Evolutionary conservation across 2,329 filamentous ascomycete species (phyloP).

Genomic region (Cryphonectria japonica): DNA sequence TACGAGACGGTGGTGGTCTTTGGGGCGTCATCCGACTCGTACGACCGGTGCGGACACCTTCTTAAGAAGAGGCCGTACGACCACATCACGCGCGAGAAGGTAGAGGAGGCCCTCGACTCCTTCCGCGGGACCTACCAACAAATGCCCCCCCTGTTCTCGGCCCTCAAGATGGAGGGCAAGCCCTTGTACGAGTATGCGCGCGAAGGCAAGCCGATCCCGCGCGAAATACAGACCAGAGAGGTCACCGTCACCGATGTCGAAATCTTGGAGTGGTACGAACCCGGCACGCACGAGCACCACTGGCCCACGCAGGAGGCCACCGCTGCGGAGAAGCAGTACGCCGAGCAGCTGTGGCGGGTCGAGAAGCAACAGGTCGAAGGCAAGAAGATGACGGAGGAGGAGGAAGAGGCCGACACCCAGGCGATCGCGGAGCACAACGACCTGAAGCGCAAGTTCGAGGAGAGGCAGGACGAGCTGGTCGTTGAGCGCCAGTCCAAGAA

Average conservation of each 20-base stretch:
- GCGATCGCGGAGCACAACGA: constrained; percentile 60
- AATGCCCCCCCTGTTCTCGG: constrained; percentile 89
- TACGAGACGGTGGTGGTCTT: constrained; percentile 92
- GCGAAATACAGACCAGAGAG: constrained; percentile 79
- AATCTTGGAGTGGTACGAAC: constrained; percentile 82
- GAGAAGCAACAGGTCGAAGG: constrained; percentile 59
- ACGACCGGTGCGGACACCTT: constrained; percentile 85
- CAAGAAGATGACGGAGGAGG: constrained; percentile 56
- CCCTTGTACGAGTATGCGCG: constrained; percentile 94
- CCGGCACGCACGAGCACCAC: constrained; percentile 75
- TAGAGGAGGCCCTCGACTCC: constrained; percentile 73
- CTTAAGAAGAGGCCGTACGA: constrained; percentile 75
- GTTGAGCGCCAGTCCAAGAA: constrained; percentile 51
- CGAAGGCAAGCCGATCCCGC: constrained; percentile 82
- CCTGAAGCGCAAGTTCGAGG: constrained; percentile 62
- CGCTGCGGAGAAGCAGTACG: constrained; percentile 73
- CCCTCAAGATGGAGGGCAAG: constrained; percentile 91
- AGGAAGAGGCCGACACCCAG: constrained; percentile 58
- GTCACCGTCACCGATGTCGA: constrained; percentile 80
- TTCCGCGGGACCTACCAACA: constrained; percentile 88
- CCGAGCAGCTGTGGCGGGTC: constrained; percentile 70
- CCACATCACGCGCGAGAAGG: constrained; percentile 77
- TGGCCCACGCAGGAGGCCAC: constrained; percentile 83
- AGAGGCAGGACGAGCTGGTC: constrained; percentile 60
- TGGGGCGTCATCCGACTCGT: constrained; percentile 89